Evolutionary conservation across 352 stramenopile genomes (phyloP).

Genomic region (Pythium rishiriense): DNA sequence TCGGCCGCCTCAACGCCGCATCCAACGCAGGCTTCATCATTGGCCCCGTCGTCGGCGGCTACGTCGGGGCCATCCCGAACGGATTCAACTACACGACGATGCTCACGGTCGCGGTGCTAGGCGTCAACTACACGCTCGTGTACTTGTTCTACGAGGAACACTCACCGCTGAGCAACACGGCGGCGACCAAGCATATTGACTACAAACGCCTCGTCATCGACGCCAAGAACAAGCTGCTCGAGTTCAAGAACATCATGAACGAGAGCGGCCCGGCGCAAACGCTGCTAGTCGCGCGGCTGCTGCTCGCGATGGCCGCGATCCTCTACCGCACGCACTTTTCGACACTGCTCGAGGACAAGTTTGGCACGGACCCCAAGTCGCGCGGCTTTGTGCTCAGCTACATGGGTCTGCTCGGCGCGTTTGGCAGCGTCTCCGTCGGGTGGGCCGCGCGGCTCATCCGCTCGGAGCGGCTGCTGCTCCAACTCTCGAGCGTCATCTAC

Average conservation of each 20-base stretch:
- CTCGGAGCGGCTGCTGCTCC: slow-evolving; percentile 63
- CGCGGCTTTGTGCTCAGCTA: slow-evolving; percentile 80
- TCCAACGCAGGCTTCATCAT: slow-evolving; percentile 80
- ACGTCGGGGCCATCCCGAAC: slow-evolving; percentile 62
- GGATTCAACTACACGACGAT: slow-evolving; percentile 84
- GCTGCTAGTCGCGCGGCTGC: slow-evolving; percentile 62
- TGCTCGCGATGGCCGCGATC: slow-evolving; percentile 77
- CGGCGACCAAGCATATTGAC: slow-evolving; percentile 21
- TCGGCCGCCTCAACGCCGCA: slow-evolving; percentile 73
- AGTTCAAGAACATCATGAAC: slow-evolving; percentile 62
- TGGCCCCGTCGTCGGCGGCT: slow-evolving; percentile 66
- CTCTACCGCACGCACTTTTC: slow-evolving; percentile 82
- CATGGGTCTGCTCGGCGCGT: slow-evolving; percentile 70
- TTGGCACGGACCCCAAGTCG: slow-evolving; percentile 56
- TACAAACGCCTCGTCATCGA: slow-evolving; percentile 40
- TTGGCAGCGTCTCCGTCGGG: slow-evolving; percentile 66
- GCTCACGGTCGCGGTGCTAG: slow-evolving; percentile 66
- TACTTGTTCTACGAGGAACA: slow-evolving; percentile 50
- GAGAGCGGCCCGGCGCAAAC: slow-evolving; percentile 65
- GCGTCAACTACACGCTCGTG: slow-evolving; percentile 69
- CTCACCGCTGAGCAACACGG: slow-evolving; percentile 27
- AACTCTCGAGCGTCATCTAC: slow-evolving; percentile 66
- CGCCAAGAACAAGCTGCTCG: slow-evolving; percentile 55
- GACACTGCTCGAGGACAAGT: slow-evolving; percentile 79
- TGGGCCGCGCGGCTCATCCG: slow-evolving; percentile 42